Conservation (phyloP, 768 basidiomycete species). For the Plicaturopsis crispa region DNA sequence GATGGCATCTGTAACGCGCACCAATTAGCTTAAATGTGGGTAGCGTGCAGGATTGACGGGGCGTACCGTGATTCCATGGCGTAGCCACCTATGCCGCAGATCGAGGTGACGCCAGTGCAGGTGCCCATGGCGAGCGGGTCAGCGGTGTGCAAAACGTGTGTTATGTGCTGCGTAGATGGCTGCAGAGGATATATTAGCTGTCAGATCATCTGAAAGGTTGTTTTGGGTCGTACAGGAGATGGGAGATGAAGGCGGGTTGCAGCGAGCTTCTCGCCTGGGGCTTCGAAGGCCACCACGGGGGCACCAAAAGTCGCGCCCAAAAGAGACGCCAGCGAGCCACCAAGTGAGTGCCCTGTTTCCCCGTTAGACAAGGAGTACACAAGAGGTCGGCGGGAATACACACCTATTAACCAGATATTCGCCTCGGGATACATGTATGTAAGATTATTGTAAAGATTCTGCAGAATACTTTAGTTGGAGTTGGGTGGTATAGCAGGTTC, state of each 20-base stretch:
- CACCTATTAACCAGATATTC: constrained; percentile 82
- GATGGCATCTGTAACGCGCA: constrained; percentile 58
- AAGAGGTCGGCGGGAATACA: constrained; percentile 10
- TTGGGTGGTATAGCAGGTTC: not conserved
- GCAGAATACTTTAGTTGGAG: not conserved
- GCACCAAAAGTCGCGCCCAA: constrained; percentile 88
- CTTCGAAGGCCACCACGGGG: constrained; percentile 87
- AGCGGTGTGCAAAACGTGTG: constrained; percentile 87
- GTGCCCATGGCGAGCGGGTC: constrained; percentile 89
- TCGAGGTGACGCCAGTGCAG: constrained; percentile 69
- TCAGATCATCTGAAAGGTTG: not conserved
- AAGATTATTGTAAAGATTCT: constrained; percentile 93
- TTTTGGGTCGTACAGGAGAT: constrained; percentile 49
- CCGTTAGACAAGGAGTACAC: not conserved
- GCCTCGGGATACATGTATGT: constrained; percentile 85
- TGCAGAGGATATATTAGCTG: constrained; percentile 16
- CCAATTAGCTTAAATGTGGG: not conserved
- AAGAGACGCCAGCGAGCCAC: constrained; percentile 79
- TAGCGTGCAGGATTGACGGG: not conserved
- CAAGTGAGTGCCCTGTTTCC: constrained; percentile 61
- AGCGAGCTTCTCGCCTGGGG: constrained; percentile 67
- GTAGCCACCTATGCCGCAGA: constrained; percentile 80
- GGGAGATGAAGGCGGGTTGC: constrained; percentile 81
- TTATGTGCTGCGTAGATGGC: constrained; percentile 70
- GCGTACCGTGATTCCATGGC: constrained; percentile 66